These are phyloP conservation scores for Triticum timopheevii DNA, from an alignment of 176 grass and related monocot species.

Conservation along the genomic window DNA sequence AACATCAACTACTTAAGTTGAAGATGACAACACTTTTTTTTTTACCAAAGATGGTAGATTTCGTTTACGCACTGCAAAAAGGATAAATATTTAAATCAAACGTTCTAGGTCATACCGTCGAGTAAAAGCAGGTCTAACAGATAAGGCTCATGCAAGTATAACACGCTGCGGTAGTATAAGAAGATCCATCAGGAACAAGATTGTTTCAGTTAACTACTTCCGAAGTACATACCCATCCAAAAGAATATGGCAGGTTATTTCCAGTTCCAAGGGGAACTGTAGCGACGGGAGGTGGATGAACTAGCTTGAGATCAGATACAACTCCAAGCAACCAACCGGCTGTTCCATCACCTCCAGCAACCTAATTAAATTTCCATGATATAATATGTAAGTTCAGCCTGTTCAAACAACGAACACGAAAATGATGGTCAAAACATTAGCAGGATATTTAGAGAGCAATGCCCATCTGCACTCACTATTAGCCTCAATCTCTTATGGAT, in stretches of 20 bases:
- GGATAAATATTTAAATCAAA: not conserved
- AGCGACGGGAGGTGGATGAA: conserved; percentile 73
- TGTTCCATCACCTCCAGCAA: conserved; percentile 98
- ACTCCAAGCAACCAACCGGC: conserved; percentile 94
- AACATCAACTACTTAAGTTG: conserved; percentile 7
- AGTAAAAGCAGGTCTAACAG: conserved; percentile 1
- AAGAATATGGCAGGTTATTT: conserved; percentile 97
- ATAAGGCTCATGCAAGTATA: conserved; percentile 22
- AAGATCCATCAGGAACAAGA: not conserved
- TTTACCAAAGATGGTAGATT: not conserved
- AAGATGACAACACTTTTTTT: not conserved
- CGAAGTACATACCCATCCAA: conserved; percentile 82
- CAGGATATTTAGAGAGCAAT: conserved; percentile 24
- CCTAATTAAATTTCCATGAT: conserved; percentile 55
- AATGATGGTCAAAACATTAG: conserved; percentile 24
- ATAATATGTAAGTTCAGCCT: conserved; percentile 19
- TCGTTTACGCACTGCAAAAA: not conserved
- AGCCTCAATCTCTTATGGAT: conserved; percentile 66
- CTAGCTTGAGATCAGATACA: conserved; percentile 86
- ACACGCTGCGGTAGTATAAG: not conserved
- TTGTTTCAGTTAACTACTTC: conserved; percentile 14
- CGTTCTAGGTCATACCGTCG: conserved; percentile 7
- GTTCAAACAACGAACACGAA: conserved; percentile 22
- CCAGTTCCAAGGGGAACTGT: conserved; percentile 95
- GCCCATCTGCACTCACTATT: conserved; percentile 67